Evolutionary conservation across 2,329 filamentous ascomycete genomes (phyloP).

Genomic region (Botryotinia globosa): DNA sequence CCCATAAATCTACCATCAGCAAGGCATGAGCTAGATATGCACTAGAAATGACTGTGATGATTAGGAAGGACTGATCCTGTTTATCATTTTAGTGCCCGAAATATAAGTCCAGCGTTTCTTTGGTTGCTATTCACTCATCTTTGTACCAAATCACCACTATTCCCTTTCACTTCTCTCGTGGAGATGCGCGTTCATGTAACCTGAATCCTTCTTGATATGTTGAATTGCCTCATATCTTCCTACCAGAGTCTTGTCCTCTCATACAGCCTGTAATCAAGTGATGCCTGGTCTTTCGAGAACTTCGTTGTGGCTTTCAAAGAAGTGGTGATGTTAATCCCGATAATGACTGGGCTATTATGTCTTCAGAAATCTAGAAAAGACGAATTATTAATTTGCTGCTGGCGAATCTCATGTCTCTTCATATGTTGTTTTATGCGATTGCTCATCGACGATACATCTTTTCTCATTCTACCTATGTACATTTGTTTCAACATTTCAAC

Average conservation of each 20-base stretch:
- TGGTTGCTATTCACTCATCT: neutral
- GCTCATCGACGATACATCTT: neutral
- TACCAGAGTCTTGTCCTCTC: neutral
- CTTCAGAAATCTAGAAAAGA: neutral
- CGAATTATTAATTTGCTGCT: neutral
- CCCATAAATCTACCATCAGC: neutral
- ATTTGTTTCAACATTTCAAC: neutral
- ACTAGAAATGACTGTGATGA: neutral
- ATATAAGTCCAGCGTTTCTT: neutral
- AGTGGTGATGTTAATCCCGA: neutral
- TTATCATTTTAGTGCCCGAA: neutral
- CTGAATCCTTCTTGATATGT: neutral
- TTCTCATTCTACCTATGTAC: neutral
- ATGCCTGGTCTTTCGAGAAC: neutral
- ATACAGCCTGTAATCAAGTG: neutral
- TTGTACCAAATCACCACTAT: neutral
- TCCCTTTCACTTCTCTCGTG: neutral
- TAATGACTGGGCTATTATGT: no score
- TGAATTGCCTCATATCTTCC: neutral
- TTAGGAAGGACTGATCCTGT: neutral
- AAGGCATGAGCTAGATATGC: neutral
- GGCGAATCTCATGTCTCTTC: neutral
- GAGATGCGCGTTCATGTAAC: neutral
- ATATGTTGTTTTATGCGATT: neutral
- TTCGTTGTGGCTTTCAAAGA: neutral